These are phyloP conservation scores for Kwoniella shivajii DNA, from an alignment of 1,284 basidiomycete genomes.

Conservation along the genomic window DNA sequence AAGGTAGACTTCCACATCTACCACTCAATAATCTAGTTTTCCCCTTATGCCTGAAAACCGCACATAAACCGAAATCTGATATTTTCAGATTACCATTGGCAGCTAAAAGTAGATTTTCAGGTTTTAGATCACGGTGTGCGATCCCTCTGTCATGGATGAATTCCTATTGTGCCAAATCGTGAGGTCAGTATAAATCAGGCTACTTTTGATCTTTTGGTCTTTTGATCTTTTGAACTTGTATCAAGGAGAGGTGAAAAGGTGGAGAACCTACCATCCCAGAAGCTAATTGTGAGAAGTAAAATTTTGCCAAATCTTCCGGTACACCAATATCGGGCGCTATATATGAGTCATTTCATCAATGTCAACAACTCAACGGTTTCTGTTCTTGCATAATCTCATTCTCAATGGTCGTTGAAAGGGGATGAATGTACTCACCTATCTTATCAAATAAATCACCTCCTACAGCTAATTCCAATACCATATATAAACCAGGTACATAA, in stretches of 20 bases:
- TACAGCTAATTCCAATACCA: constrained; percentile 87
- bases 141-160: constrained; percentile 89
- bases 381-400: too few relatives aligned
- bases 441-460: constrained; percentile 98
- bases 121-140: constrained; percentile 94
- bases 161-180: constrained; percentile 55
- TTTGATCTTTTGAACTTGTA: background rate
- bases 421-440: constrained; percentile 77
- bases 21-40: constrained; percentile 76
- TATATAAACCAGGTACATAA: constrained; percentile 77
- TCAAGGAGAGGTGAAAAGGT: background rate
- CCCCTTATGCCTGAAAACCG: constrained; percentile 88
- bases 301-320: constrained; percentile 82
- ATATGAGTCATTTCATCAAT: too few relatives aligned
- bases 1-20: constrained; percentile 90
- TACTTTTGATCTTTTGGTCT: background rate
- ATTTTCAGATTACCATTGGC: constrained; percentile 78
- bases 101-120: constrained; percentile 88
- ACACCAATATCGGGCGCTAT: constrained; percentile 84
- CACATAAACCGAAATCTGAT: constrained; percentile 92
- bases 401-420: too few relatives aligned
- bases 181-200: constrained; percentile 3
- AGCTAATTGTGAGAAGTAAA: constrained; percentile 88
- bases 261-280: constrained; percentile 62
- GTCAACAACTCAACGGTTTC: too few relatives aligned